Evolutionary conservation across 2,329 filamentous ascomycete genomes (phyloP).

Genomic region (Cladophialophora exuberans): DNA sequence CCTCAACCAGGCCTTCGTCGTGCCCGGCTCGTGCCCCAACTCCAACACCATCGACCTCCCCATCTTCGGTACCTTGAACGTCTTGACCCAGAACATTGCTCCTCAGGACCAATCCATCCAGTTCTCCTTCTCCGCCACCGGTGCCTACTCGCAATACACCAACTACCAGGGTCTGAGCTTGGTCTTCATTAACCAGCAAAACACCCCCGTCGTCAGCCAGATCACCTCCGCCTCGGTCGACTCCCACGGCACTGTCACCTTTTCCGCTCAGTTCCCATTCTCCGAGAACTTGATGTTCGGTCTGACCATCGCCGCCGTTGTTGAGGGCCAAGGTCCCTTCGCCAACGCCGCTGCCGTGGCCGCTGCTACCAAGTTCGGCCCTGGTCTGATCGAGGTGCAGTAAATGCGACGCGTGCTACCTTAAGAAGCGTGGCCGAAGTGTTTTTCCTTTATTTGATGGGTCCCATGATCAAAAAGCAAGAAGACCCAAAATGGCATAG

Average conservation of each 20-base stretch:
- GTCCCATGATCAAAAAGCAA: too few relatives aligned
- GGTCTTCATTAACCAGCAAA: conserved; percentile 46
- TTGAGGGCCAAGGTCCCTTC: conserved; percentile 38
- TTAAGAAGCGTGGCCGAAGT: too few relatives aligned
- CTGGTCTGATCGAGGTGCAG: conserved; percentile 42
- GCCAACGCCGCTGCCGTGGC: conserved; percentile 38
- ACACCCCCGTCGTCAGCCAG: conserved; percentile 41
- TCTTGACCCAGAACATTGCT: conserved; percentile 30
- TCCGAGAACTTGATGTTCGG: conserved; percentile 42
- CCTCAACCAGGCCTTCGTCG: conserved; percentile 62
- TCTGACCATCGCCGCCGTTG: conserved; percentile 44
- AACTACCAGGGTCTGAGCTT: conserved; percentile 39
- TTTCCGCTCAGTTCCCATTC: conserved; percentile 42
- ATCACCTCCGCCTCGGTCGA: conserved; percentile 33
- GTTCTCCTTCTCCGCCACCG: conserved; percentile 50
- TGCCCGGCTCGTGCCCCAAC: conserved; percentile 60
- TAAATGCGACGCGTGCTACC: too few relatives aligned
- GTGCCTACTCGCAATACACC: conserved; percentile 23
- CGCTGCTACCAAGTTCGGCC: conserved; percentile 40
- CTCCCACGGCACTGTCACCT: conserved; percentile 28
- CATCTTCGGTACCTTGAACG: conserved; percentile 47
- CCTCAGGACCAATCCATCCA: conserved; percentile 48
- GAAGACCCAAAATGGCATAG: too few relatives aligned
- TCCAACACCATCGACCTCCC: conserved; percentile 54
- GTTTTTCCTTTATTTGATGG: too few relatives aligned